Evolutionary conservation across 2,329 filamentous ascomycete genomes (phyloP).

Genomic region (Aspergillus cejpii): DNA sequence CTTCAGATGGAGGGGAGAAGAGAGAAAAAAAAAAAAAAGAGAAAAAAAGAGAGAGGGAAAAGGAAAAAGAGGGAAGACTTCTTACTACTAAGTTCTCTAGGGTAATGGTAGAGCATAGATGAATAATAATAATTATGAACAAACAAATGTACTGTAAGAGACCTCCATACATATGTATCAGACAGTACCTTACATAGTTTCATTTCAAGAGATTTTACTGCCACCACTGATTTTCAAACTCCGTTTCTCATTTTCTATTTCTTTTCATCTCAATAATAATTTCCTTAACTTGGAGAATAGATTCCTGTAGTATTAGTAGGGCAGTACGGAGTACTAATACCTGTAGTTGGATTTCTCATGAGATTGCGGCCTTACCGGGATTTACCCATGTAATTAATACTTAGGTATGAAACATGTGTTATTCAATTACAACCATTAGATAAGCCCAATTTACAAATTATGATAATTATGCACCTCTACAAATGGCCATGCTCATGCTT

Average conservation of each 20-base stretch:
- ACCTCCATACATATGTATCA: constrained; percentile 17
- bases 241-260: too few relatives aligned
- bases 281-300: too few relatives aligned
- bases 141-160: constrained; percentile 11
- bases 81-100: too few relatives aligned
- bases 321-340: background rate
- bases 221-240: too few relatives aligned
- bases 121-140: constrained; percentile 1
- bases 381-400: background rate
- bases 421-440: background rate
- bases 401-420: background rate
- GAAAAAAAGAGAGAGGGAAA: constrained; percentile 13
- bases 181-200: constrained; percentile 10
- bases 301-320: too few relatives aligned
- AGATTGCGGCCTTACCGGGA: constrained; percentile 10
- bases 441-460: background rate
- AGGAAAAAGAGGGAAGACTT: constrained; percentile 15
- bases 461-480: too few relatives aligned
- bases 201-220: too few relatives aligned
- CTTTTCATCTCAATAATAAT: too few relatives aligned
- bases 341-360: constrained; percentile 8
- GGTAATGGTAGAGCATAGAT: too few relatives aligned
- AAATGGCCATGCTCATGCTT: too few relatives aligned
- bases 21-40: constrained; percentile 13
- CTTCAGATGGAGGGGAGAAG: constrained; percentile 16